Conservation (phyloP, 805 yeast species). For the Wickerhamomyces queroliae region DNA sequence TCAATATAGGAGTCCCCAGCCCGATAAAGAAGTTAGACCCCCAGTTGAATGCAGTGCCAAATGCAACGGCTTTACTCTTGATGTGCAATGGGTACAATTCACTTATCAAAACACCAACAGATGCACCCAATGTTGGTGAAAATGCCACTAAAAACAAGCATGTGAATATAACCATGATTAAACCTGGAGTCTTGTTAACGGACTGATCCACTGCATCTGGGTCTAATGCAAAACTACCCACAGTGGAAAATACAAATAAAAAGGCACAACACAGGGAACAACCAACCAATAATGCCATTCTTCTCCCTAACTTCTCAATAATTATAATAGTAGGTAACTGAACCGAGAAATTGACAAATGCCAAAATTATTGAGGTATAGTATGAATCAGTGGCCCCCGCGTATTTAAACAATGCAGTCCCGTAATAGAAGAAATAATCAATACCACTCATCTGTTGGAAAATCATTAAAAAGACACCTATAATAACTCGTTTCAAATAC, state of each 20-base stretch:
- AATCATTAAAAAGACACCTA: slow-evolving; percentile 53
- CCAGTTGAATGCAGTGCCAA: slow-evolving; percentile 57
- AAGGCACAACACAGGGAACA: slow-evolving; percentile 43
- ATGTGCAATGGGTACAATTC: slow-evolving; percentile 54
- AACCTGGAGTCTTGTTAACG: slow-evolving; percentile 35
- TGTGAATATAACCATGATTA: slow-evolving; percentile 47
- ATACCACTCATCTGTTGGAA: slow-evolving; percentile 61
- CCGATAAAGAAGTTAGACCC: slow-evolving; percentile 45
- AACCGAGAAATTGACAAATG: slow-evolving; percentile 47
- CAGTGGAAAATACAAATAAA: slow-evolving; percentile 44
- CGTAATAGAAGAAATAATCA: slow-evolving; percentile 64
- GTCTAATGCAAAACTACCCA: slow-evolving; percentile 33
- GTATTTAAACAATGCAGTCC: slow-evolving; percentile 49
- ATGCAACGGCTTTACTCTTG: slow-evolving; percentile 46
- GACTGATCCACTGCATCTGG: slow-evolving; percentile 22
- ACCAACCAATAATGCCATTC: slow-evolving; percentile 32
- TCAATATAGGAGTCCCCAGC: slow-evolving; percentile 58
- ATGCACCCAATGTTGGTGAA: slow-evolving; percentile 57
- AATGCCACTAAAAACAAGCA: slow-evolving; percentile 45
- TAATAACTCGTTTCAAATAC: slow-evolving; percentile 33
- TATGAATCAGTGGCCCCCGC: slow-evolving; percentile 49
- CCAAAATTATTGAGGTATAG: slow-evolving; percentile 48
- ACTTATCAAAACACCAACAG: slow-evolving; percentile 38
- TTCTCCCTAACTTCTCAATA: slow-evolving; percentile 46
- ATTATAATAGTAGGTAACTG: slow-evolving; percentile 42